phyloP scores from a whole-genome alignment of 352 stramenopile genomes.

The Phytophthora palmivora region DNA sequence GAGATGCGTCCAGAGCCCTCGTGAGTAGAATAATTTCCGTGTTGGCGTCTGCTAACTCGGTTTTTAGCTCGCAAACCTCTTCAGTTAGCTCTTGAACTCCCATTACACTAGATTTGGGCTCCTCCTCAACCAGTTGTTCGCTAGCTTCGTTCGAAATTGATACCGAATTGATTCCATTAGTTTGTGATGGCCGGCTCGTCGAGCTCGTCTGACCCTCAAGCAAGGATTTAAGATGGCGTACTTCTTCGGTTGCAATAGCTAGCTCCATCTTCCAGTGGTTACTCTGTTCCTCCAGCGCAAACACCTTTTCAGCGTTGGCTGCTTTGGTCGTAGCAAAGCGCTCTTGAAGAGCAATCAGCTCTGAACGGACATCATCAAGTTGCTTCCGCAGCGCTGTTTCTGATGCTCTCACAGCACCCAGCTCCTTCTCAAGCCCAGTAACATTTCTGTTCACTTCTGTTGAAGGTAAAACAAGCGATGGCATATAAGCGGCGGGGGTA shows the following conservation, averaged over 20 bases:
- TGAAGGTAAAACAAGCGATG: neutral
- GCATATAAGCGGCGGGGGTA: neutral
- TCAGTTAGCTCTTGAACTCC: constrained; percentile 20
- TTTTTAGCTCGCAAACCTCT: constrained; percentile 32
- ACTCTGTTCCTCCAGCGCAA: constrained; percentile 42
- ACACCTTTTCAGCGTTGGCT: constrained; percentile 50
- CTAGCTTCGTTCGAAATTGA: neutral
- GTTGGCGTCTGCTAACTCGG: constrained; percentile 32
- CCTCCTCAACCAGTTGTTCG: constrained; percentile 6
- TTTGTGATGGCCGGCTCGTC: neutral
- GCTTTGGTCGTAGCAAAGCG: constrained; percentile 48
- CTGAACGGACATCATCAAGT: constrained; percentile 24
- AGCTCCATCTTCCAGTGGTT: constrained; percentile 38
- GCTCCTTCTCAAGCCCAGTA: constrained; percentile 35
- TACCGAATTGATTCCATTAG: neutral
- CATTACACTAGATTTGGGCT: constrained; percentile 11
- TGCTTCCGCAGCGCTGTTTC: constrained; percentile 30
- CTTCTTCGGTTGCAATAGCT: constrained; percentile 23
- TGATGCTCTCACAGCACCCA: constrained; percentile 26
- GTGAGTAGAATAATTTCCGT: constrained; percentile 34
- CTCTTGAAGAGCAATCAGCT: constrained; percentile 37
- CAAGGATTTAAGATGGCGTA: constrained; percentile 19
- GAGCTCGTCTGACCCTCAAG: constrained; percentile 7
- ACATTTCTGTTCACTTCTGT: constrained; percentile 10
- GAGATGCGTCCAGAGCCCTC: constrained; percentile 26